phyloP scores from a whole-genome alignment of 495 filamentous ascomycete species.

The Penicillium antarcticum region DNA sequence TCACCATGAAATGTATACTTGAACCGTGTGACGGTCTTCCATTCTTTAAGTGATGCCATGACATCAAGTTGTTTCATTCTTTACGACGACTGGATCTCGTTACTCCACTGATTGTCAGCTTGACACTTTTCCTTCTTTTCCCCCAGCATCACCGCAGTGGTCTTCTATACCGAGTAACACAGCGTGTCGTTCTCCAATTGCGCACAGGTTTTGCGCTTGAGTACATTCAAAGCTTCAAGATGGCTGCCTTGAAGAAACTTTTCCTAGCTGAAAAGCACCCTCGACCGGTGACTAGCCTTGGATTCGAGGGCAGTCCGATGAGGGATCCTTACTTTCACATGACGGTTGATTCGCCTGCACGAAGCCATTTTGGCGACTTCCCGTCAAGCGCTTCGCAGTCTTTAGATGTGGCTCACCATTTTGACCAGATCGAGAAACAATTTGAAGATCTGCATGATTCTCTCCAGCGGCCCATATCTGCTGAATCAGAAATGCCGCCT shows the following conservation, averaged over 20 bases:
- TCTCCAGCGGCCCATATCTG: conserved; percentile 28
- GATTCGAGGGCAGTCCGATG: not conserved
- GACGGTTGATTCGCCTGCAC: conserved; percentile 6
- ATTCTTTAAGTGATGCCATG: conserved; percentile 17
- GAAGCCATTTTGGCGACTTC: conserved; percentile 7
- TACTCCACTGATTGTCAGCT: conserved; percentile 13
- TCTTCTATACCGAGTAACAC: not conserved
- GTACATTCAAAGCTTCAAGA: conserved; percentile 12
- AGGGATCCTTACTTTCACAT: conserved; percentile 7
- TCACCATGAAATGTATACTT: conserved; percentile 6
- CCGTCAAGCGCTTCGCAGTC: conserved; percentile 12
- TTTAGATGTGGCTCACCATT: conserved; percentile 29
- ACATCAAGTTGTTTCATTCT: conserved; percentile 10
- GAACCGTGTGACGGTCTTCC: conserved; percentile 15
- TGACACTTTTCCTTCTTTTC: conserved; percentile 1
- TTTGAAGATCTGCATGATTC: conserved; percentile 40
- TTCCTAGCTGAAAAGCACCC: conserved; percentile 32
- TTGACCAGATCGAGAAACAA: conserved; percentile 39
- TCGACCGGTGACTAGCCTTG: conserved; percentile 9
- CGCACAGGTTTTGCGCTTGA: conserved; percentile 4
- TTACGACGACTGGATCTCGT: conserved; percentile 17
- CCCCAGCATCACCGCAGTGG: not conserved
- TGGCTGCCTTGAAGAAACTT: conserved; percentile 38
- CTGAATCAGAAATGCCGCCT: conserved; percentile 22
- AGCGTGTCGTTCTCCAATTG: not conserved